Conservation (phyloP, 352 stramenopile genomes). For the Plasmopara muralis region DNA sequence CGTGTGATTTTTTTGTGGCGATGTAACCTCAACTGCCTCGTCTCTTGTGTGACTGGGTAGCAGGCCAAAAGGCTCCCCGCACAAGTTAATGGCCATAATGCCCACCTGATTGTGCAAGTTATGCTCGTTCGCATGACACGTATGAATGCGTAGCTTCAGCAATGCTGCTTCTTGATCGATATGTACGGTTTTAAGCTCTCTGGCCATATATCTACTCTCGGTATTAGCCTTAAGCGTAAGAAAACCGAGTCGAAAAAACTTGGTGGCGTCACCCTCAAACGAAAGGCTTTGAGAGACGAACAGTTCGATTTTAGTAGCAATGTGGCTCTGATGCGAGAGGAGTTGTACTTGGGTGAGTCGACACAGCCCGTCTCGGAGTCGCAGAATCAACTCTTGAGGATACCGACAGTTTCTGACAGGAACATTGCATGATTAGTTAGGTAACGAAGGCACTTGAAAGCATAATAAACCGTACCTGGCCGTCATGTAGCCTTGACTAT, state of each 20-base stretch:
- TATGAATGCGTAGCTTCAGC: slow-evolving; percentile 86
- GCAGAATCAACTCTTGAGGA: slow-evolving; percentile 89
- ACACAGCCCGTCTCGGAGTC: slow-evolving; percentile 59
- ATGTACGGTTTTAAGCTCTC: slow-evolving; percentile 91
- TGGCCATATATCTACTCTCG: slow-evolving; percentile 77
- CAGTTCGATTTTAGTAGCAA: slow-evolving; percentile 90
- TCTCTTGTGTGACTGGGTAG: slow-evolving; percentile 50
- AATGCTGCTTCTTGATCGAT: slow-evolving; percentile 81
- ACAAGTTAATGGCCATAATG: slow-evolving; percentile 87
- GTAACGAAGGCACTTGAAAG: background rate
- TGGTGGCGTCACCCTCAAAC: slow-evolving; percentile 32
- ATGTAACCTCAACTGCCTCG: slow-evolving; percentile 22
- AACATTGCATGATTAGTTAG: slow-evolving; percentile 6
- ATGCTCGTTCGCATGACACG: slow-evolving; percentile 84
- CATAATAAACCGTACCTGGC: slow-evolving; percentile 34
- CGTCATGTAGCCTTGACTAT: slow-evolving; percentile 70
- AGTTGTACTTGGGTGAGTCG: slow-evolving; percentile 84
- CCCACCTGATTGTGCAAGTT: slow-evolving; percentile 90
- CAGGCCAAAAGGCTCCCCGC: slow-evolving; percentile 46
- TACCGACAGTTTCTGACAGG: slow-evolving; percentile 85
- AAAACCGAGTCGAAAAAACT: slow-evolving; percentile 79
- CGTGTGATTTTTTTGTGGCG: slow-evolving; percentile 17
- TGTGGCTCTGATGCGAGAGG: slow-evolving; percentile 89
- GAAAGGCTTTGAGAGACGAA: slow-evolving; percentile 60
- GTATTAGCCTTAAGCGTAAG: slow-evolving; percentile 79